Conservation (phyloP, 2,329 filamentous ascomycete species). For the Sclerotinia spermophila region DNA sequence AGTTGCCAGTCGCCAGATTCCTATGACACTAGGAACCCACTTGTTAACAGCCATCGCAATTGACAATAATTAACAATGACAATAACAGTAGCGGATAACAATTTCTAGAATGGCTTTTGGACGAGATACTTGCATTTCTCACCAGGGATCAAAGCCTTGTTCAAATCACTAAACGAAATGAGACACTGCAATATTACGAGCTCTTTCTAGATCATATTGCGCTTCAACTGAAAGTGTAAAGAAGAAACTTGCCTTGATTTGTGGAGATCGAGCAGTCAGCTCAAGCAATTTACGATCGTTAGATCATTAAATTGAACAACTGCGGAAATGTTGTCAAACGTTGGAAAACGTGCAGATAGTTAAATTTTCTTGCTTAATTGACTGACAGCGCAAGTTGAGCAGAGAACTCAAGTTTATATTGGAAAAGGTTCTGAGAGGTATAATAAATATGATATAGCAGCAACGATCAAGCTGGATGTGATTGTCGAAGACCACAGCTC, state of each 20-base stretch:
- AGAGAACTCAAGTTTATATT: not conserved
- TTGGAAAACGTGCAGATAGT: not conserved
- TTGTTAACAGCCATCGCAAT: too few relatives aligned
- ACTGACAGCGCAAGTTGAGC: not conserved
- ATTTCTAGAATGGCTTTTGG: not conserved
- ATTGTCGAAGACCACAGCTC: not conserved
- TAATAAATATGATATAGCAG: not conserved
- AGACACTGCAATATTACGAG: not conserved
- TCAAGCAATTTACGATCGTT: not conserved
- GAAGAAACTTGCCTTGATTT: not conserved
- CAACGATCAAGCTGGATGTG: not conserved
- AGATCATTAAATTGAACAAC: not conserved
- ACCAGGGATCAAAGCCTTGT: too few relatives aligned
- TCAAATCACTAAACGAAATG: not conserved
- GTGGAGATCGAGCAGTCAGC: not conserved
- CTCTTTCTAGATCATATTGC: not conserved
- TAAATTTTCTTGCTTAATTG: not conserved
- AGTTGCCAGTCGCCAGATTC: too few relatives aligned
- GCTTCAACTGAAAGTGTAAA: not conserved
- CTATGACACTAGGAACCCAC: rapidly evolving
- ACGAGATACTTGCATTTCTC: not conserved
- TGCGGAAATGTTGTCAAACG: not conserved
- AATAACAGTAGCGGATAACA: not conserved
- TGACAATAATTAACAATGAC: not conserved
- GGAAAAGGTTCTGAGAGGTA: not conserved